phyloP scores from a whole-genome alignment of 2,329 filamentous ascomycete species.

The Talaromyces pinophilus region DNA sequence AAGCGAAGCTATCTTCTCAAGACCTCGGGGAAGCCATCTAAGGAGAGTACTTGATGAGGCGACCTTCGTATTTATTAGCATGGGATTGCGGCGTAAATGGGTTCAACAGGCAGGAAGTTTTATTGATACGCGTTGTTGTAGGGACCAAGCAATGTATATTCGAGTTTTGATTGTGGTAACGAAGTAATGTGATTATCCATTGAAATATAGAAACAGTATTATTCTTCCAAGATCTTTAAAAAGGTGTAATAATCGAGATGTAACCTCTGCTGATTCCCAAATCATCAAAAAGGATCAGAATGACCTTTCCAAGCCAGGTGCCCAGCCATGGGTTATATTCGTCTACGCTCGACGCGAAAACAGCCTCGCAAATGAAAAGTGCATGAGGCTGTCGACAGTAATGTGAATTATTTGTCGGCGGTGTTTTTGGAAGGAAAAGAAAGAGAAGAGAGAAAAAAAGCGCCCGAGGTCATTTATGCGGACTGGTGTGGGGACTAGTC shows the following conservation, averaged over 20 bases:
- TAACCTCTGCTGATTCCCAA: slow-evolving; percentile 75
- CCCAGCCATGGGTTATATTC: slow-evolving; percentile 68
- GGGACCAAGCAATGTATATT: background rate
- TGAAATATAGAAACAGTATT: background rate
- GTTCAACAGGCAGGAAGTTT: background rate
- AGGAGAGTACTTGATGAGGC: slow-evolving; percentile 31
- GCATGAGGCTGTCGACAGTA: slow-evolving; percentile 60
- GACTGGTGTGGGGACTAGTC: slow-evolving; percentile 24
- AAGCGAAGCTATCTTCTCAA: slow-evolving; percentile 90
- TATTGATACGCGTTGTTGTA: background rate
- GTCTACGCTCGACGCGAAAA: slow-evolving; percentile 72
- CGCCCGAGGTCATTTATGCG: slow-evolving; percentile 11
- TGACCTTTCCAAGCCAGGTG: slow-evolving; percentile 67
- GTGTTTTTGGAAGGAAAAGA: slow-evolving; percentile 50
- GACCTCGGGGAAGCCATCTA: slow-evolving; percentile 63
- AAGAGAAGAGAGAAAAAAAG: slow-evolving; percentile 33
- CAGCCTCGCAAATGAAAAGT: slow-evolving; percentile 54
- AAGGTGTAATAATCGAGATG: slow-evolving; percentile 31
- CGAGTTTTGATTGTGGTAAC: slow-evolving; percentile 10
- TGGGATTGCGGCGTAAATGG: slow-evolving; percentile 17
- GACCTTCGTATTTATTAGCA: slow-evolving; percentile 11
- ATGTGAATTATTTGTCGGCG: slow-evolving; percentile 56
- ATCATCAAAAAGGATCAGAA: slow-evolving; percentile 63
- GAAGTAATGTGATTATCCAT: slow-evolving; percentile 5
- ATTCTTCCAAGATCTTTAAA: background rate